Base-by-base conservation (phyloP, 2,329 filamentous ascomycete genomes). In the Ophiostoma perfectum region DNA sequence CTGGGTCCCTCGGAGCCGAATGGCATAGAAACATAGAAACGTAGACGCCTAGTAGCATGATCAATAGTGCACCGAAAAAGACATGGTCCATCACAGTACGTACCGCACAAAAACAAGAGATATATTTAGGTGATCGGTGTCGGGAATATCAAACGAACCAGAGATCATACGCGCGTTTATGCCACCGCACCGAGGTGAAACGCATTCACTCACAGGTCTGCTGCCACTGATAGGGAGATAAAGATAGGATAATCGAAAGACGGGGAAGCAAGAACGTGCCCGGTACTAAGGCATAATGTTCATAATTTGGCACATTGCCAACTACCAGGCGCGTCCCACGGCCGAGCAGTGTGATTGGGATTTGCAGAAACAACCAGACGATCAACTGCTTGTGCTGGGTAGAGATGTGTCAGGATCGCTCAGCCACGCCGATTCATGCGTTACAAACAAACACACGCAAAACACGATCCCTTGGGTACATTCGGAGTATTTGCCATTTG, bases 361-460 rank as follows among this genome's bases (percentile, higher is more conserved):
- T 55, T 55, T 55, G n/a, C 49, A 27, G 49, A 55, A 55, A 55
- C 49, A 27, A 27, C 27, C 27, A 5, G 49, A 55, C 9, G 7
- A 55, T 55, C 49, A 27, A 12, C 27, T 27, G 2, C 27, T 27
- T 27, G 27, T 27, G 27, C 27, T 27, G 27, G 27, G 27, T 27
- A 27, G 27, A 27, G 27, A 49, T 27, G n/a, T 39, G 41, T 18
- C 63, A 65, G 66, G 42, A 64, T 14, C 45, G 39, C 68, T 67
- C 68, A 65, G 68, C 68, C 68, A 69, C 60, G 62, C 68, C 58
- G 39, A 8, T 69, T 67, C 14, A 67, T 67, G 68, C 68, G 55
- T 60, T 60, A 12, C 55, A 39, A 36, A 18, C 55, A 60, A 38
- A 60, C 55, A 60, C 55, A 44, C 27, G 27, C 27, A 55, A 55